These are phyloP conservation scores for Erucastrum elatum DNA, from an alignment of 345 rosid species.

Conservation along the genomic window DNA sequence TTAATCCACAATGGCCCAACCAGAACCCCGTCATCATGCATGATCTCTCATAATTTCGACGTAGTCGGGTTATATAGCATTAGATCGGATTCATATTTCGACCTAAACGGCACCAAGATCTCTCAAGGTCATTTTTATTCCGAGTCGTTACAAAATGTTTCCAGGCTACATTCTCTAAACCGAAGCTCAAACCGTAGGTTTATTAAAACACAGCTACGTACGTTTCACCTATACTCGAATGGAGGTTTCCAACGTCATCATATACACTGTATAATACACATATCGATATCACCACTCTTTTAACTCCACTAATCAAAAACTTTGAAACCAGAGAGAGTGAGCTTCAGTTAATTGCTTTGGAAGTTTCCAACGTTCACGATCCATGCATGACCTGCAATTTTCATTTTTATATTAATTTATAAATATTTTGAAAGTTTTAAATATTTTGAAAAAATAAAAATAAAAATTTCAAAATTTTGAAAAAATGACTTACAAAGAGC, in stretches of 20 bases:
- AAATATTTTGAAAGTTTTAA: not conserved
- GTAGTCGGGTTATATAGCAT: not conserved
- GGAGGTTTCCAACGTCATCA: not conserved
- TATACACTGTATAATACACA: not conserved
- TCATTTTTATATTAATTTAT: not conserved
- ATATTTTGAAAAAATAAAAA: no score
- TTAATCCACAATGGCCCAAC: not conserved
- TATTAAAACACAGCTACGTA: not conserved
- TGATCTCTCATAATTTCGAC: not conserved
- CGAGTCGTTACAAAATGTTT: conserved; percentile 8
- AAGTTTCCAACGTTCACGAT: conserved; percentile 31
- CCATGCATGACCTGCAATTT: conserved; percentile 39
- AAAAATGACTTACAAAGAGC: conserved; percentile 59
- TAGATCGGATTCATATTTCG: not conserved
- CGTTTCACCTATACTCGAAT: conserved; percentile 7
- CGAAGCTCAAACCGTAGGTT: not conserved
- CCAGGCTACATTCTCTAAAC: no score
- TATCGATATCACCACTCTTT: not conserved
- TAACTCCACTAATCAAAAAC: not conserved
- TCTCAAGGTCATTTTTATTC: not conserved
- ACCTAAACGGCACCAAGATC: not conserved
- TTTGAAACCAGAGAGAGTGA: not conserved
- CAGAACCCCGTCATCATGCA: not conserved
- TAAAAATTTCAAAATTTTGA: not conserved
- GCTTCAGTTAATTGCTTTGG: not conserved